Conservation (phyloP, 2,329 filamentous ascomycete species). For the Verruconis gallopava region DNA sequence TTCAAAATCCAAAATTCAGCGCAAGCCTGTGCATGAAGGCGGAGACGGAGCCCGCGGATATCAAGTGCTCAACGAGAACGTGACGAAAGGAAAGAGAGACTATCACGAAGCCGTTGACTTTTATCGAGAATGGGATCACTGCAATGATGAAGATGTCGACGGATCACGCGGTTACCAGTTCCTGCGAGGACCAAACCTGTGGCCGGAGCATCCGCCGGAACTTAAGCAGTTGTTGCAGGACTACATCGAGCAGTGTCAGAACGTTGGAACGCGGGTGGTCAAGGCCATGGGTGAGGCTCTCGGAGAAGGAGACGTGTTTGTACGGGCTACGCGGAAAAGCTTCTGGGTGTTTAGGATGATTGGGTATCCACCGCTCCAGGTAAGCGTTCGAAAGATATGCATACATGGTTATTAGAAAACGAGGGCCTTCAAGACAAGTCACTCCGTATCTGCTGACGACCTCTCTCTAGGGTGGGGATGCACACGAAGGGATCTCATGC, state of each 20-base stretch:
- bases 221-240: conserved; percentile 20
- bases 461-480: too few species aligned
- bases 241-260: conserved; percentile 19
- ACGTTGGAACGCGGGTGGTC: conserved; percentile 22
- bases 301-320: conserved; percentile 21
- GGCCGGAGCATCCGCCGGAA: conserved; percentile 23
- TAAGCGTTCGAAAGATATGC: conserved; percentile 18
- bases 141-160: conserved; percentile 13
- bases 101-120: conserved; percentile 29
- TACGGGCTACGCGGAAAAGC: conserved; percentile 19
- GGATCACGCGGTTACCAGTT: conserved; percentile 17
- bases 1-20: conserved; percentile 23
- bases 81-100: conserved; percentile 22
- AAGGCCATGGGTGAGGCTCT: conserved; percentile 27
- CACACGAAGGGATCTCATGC: conserved; percentile 22
- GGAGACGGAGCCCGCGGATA: conserved; percentile 27
- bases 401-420: too few species aligned
- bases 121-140: conserved; percentile 23
- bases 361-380: conserved; percentile 23
- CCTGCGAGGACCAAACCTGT: conserved; percentile 30
- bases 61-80: conserved; percentile 25
- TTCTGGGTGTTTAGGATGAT: conserved; percentile 31
- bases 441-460: conserved; percentile 13
- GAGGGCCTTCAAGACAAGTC: conserved; percentile 15
- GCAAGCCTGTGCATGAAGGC: conserved; percentile 22